phyloP scores from a whole-genome alignment of 257 asterid species.

The Cordia subcordata region DNA sequence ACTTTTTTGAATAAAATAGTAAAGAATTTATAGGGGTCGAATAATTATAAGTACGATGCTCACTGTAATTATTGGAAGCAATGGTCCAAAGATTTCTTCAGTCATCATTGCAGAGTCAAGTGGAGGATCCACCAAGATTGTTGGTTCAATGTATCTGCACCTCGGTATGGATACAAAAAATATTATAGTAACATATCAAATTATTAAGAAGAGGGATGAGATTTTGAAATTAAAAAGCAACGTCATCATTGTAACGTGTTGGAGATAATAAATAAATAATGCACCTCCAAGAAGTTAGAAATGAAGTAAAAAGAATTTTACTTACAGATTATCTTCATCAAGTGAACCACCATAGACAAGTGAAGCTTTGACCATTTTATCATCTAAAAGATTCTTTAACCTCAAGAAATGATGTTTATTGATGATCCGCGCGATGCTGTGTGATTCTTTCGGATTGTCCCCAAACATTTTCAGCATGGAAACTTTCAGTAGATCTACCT shows the following conservation, averaged over 20 bases:
- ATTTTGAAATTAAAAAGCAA: too few species aligned
- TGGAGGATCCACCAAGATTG: constrained; percentile 74
- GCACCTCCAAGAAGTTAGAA: too few species aligned
- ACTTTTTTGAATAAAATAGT: too few species aligned
- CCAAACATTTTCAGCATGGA: constrained; percentile 43
- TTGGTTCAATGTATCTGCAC: constrained; percentile 68
- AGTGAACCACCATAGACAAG: constrained; percentile 57
- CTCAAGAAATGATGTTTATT: constrained; percentile 50
- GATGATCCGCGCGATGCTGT: constrained; percentile 43
- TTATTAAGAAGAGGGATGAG: background rate
- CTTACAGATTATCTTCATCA: constrained; percentile 62
- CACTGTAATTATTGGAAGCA: constrained; percentile 76
- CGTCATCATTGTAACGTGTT: too few species aligned
- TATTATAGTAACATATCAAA: background rate
- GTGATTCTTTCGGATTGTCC: constrained; percentile 43
- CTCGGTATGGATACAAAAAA: background rate
- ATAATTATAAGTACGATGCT: constrained; percentile 10
- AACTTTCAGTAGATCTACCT: constrained; percentile 53
- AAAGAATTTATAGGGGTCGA: too few species aligned
- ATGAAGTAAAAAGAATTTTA: too few species aligned
- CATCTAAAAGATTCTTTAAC: constrained; percentile 40
- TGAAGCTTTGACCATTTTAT: constrained; percentile 42
- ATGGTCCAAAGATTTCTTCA: constrained; percentile 78
- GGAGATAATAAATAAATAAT: too few species aligned
- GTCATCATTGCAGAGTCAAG: constrained; percentile 54